Evolutionary conservation across 2,329 filamentous ascomycete genomes (phyloP).

Genomic region (Alternaria rosae): DNA sequence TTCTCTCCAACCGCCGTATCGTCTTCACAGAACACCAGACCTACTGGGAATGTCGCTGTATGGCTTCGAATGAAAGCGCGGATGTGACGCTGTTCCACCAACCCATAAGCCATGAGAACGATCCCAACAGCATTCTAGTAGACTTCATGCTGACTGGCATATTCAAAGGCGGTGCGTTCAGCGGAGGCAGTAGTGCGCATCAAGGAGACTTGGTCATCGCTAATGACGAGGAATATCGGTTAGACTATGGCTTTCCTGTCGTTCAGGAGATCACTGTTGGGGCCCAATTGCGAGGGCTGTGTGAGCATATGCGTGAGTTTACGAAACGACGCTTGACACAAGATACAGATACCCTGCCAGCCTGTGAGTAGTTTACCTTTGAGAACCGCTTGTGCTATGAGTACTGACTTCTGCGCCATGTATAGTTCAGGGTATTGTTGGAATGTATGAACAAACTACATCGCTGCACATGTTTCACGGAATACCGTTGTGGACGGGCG

Average conservation of each 20-base stretch:
- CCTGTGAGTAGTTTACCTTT: constrained; percentile 1
- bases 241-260: constrained; percentile 20
- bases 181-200: constrained; percentile 6
- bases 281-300: constrained; percentile 12
- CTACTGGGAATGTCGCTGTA: constrained; percentile 17
- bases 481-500: constrained; percentile 17
- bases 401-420: not conserved
- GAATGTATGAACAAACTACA: constrained; percentile 9
- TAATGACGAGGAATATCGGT: constrained; percentile 8
- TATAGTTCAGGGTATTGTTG: not conserved
- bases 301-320: constrained; percentile 22
- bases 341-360: constrained; percentile 10
- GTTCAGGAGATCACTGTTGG: constrained; percentile 1
- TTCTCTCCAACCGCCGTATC: constrained; percentile 15
- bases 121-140: not conserved
- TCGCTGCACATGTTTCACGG: constrained; percentile 5
- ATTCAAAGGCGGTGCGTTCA: constrained; percentile 16
- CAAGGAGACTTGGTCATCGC: constrained; percentile 9
- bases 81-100: constrained; percentile 2
- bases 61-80: constrained; percentile 12
- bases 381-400: not conserved
- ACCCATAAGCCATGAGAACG: not conserved
- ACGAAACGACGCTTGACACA: constrained; percentile 7
- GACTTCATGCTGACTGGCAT: constrained; percentile 21
- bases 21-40: constrained; percentile 20